These are phyloP conservation scores for Barbarea vulgaris DNA, from an alignment of 345 rosid species.

Conservation along the genomic window DNA sequence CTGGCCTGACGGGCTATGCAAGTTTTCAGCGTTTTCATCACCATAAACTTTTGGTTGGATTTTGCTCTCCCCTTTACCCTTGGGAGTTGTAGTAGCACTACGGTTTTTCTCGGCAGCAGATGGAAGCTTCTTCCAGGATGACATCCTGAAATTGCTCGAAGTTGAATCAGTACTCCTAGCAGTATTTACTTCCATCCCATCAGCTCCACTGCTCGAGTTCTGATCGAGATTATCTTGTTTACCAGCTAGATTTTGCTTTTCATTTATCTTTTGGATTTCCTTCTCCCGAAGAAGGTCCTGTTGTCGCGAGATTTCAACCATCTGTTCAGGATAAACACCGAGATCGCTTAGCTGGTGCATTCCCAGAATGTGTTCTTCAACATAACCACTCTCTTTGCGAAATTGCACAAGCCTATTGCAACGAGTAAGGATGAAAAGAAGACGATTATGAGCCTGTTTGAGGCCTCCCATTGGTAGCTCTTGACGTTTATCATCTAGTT, in stretches of 20 bases:
- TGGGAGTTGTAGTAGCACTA: slow-evolving; percentile 51
- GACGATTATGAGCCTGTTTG: slow-evolving; percentile 90
- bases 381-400: slow-evolving; percentile 88
- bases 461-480: slow-evolving; percentile 87
- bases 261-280: slow-evolving; percentile 44
- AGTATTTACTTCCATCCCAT: slow-evolving; percentile 55
- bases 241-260: slow-evolving; percentile 37
- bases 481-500: slow-evolving; percentile 86
- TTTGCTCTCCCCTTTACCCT: slow-evolving; percentile 55
- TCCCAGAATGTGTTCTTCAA: slow-evolving; percentile 73
- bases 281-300: slow-evolving; percentile 53
- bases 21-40: slow-evolving; percentile 49
- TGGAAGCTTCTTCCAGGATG: slow-evolving; percentile 97
- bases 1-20: slow-evolving; percentile 55
- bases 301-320: slow-evolving; percentile 58
- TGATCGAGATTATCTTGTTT: slow-evolving; percentile 50
- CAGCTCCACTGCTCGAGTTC: slow-evolving; percentile 41
- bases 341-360: slow-evolving; percentile 89
- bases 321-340: slow-evolving; percentile 86
- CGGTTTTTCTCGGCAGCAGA: slow-evolving; percentile 72
- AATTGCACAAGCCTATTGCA: slow-evolving; percentile 97
- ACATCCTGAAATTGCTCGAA: slow-evolving; percentile 79
- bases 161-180: slow-evolving; percentile 80
- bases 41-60: slow-evolving; percentile 47
- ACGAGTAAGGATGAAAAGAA: slow-evolving; percentile 89